These are phyloP conservation scores for Penicillium angulare DNA, from an alignment of 495 filamentous ascomycete species.

Conservation along the genomic window DNA sequence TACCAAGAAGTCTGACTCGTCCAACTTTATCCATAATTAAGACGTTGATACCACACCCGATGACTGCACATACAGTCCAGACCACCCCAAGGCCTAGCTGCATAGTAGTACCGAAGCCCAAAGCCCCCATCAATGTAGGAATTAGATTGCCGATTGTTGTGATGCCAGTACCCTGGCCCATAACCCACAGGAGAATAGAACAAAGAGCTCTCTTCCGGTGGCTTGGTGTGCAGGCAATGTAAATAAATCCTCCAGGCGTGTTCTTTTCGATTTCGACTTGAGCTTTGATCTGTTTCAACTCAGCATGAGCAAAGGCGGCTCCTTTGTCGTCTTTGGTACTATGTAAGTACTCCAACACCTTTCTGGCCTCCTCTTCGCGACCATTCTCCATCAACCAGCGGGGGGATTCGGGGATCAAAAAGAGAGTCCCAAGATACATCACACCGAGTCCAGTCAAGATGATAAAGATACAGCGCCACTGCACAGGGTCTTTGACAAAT, in stretches of 20 bases:
- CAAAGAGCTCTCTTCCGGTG: not conserved
- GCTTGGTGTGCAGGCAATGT: not conserved
- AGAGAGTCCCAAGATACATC: not conserved
- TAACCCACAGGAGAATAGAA: not conserved
- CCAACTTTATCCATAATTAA: not conserved
- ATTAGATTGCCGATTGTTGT: not conserved
- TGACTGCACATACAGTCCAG: not conserved
- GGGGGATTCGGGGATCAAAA: constrained; percentile 7
- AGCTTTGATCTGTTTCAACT: constrained; percentile 11
- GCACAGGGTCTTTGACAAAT: not conserved
- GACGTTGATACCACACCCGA: not conserved
- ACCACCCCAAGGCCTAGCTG: not conserved
- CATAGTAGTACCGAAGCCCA: not conserved
- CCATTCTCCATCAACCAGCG: constrained; percentile 1
- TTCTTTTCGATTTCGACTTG: constrained; percentile 2
- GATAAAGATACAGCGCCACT: not conserved
- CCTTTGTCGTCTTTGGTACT: not conserved
- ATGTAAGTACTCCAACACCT: not conserved
- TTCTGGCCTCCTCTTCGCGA: constrained; percentile 2
- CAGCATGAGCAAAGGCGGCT: constrained; percentile 1
- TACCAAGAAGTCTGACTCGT: not conserved
- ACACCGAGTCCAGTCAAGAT: not conserved
- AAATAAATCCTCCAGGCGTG: not conserved
- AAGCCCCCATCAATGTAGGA: not conserved
- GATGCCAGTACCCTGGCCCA: not conserved